Conservation (phyloP, 257 asterid species). For the Capsicum pubescens region DNA sequence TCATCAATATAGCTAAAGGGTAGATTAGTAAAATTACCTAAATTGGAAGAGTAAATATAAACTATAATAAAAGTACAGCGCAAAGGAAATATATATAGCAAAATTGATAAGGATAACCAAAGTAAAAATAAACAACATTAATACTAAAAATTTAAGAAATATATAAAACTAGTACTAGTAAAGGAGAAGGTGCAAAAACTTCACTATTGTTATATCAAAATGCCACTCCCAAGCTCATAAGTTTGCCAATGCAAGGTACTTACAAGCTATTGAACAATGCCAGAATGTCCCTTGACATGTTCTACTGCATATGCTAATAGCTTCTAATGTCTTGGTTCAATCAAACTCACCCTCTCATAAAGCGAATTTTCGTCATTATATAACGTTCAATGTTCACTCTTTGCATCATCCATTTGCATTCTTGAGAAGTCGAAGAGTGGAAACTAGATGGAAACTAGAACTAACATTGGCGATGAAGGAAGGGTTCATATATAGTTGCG, state of each 20-base stretch:
- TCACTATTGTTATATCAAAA: background rate
- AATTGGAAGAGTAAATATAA: background rate
- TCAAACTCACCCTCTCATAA: background rate
- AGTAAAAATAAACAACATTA: no score
- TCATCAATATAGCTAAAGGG: no score
- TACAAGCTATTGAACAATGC: slow-evolving; percentile 17
- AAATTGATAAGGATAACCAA: background rate
- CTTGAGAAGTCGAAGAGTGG: background rate
- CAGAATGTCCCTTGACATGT: slow-evolving; percentile 5
- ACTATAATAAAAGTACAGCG: no score
- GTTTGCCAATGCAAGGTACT: background rate
- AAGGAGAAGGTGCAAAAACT: no score
- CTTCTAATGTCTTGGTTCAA: slow-evolving; percentile 12
- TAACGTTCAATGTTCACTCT: background rate
- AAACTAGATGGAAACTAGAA: background rate
- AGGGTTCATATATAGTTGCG: background rate
- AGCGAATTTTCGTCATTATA: background rate
- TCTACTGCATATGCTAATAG: background rate
- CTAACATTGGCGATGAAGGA: background rate
- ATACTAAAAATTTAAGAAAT: no score
- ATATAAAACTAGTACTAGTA: no score
- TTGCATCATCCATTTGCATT: background rate
- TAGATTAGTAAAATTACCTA: no score
- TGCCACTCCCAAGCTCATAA: slow-evolving; percentile 8
- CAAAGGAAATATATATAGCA: background rate